Base-by-base conservation (phyloP, 139 green algal genomes). In the Diplosphaera chodatii region DNA sequence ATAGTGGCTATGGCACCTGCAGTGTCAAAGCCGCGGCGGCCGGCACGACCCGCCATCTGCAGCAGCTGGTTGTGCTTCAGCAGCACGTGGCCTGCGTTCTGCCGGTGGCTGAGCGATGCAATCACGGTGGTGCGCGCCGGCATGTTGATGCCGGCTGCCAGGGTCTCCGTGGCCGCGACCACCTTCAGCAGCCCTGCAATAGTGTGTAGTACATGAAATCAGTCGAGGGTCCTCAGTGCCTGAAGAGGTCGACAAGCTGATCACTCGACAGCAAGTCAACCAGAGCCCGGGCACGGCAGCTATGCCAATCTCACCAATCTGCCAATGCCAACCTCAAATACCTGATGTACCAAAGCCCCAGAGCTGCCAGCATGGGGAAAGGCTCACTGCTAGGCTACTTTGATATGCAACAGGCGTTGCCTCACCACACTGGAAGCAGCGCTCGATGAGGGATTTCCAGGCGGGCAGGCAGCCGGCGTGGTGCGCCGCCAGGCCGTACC, bases 111-210 rank as follows among this genome's bases (percentile, higher is more conserved):
- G n/a, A 97, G 76, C 10, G 78, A 75, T 25, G 78, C 85, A 64
- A 97, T 86, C 32, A 97, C 69, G 18, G 90, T 94, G n/a, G 90
- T 96, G 69, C 94, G 84, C 0, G 94, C 94, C 8, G 94, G 94
- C 94, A 99, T 99, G 88, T 99, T 99, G 82, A 98, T 96, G 62
- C 94, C 94, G 0, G 94, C 93, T 1, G 94, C 93, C n/a, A 99
- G 80, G 27, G 94, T 99, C 76, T 96, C 94, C 28, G 94, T 99
- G 1, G 94, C 93, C 85, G 97, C 97, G 25, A 98, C 91, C 30
- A 96, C 68, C 79, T 94, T 89, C 21, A 96, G 30, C 56, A 90
- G 66, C 2, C 85, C 85, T 78, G 77, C 70, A 32, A 48, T 48
- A 10, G 16, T 21, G 48, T 10, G 13, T 3, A 27, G 48, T 23